A percentile compares a stretch with the other conserved stretches of the same genome.
These are phyloP conservation scores for Phialophora expanda DNA, from an alignment of 2,329 filamentous ascomycete species.

Conservation along the genomic window DNA sequence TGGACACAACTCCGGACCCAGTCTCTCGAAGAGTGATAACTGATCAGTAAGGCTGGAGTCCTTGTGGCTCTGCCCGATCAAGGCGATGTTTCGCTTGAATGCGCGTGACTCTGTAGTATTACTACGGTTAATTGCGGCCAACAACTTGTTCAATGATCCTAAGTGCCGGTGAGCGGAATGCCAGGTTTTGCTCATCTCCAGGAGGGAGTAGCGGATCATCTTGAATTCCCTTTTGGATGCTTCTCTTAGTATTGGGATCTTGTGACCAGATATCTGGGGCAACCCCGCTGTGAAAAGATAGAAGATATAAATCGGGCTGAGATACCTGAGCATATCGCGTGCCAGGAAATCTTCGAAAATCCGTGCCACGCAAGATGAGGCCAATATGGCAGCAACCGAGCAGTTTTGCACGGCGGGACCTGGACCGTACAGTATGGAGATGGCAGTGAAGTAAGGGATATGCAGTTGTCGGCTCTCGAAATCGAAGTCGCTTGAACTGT, in stretches of 20 bases:
- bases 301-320: conserved; percentile 6
- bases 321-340: conserved; percentile 6
- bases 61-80: conserved; percentile 3
- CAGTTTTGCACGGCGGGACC: no score
- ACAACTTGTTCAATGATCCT: conserved; percentile 4
- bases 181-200: conserved; percentile 11
- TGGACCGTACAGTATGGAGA: no score
- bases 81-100: conserved; percentile 3
- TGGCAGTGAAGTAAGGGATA: no score
- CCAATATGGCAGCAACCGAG: neutral
- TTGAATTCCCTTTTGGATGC: conserved; percentile 10
- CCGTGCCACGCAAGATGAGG: neutral
- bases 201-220: conserved; percentile 10
- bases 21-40: neutral
- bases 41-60: conserved; percentile 10
- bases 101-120: neutral
- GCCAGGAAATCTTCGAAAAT: conserved; percentile 12
- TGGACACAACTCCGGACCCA: neutral
- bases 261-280: no score
- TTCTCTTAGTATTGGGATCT: conserved; percentile 4
- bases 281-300: neutral
- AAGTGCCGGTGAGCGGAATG: conserved; percentile 6
- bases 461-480: no score
- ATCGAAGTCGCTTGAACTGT: no score
- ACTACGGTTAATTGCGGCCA: neutral